Percentiles rank a stretch among this genome's conserved stretches.
phyloP scores from a whole-genome alignment of 352 stramenopile genomes.

The Pythium sukuiense region DNA sequence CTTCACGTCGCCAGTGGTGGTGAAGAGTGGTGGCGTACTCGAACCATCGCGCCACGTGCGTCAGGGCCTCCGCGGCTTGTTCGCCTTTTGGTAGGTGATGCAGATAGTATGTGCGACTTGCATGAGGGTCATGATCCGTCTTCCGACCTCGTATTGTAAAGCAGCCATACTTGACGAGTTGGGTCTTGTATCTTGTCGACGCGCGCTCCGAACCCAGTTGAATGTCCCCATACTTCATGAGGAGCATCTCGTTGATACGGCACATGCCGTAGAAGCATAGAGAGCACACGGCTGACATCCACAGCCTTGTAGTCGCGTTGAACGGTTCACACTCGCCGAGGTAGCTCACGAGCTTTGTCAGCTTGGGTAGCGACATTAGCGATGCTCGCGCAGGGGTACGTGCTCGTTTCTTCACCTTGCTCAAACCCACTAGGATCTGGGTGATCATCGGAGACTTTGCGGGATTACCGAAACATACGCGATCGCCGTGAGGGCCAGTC shows the following conservation, averaged over 20 bases:
- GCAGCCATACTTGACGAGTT: slow-evolving; percentile 9
- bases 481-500: no score
- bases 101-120: slow-evolving; percentile 13
- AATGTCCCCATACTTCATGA: slow-evolving; percentile 6
- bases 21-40: not conserved
- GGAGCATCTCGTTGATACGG: slow-evolving; percentile 17
- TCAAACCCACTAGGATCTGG: not conserved
- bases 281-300: not conserved
- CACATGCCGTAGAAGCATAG: slow-evolving; percentile 20
- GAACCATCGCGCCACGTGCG: slow-evolving; percentile 2
- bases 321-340: not conserved
- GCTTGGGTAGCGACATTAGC: slow-evolving; percentile 3
- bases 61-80: not conserved
- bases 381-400: slow-evolving; percentile 4
- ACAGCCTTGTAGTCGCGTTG: slow-evolving; percentile 13
- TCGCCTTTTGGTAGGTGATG: slow-evolving; percentile 8
- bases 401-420: slow-evolving; percentile 8
- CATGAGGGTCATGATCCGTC: slow-evolving; percentile 10
- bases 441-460: slow-evolving; percentile 7
- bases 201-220: not conserved
- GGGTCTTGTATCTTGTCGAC: not conserved
- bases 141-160: slow-evolving; percentile 18
- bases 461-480: not conserved
- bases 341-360: not conserved
- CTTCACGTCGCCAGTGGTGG: not conserved